Evolutionary conservation across 176 grass and related monocot species (phyloP), one percentile per base, ranked within the genome.

Genomic region (Carex myosuroides): DNA sequence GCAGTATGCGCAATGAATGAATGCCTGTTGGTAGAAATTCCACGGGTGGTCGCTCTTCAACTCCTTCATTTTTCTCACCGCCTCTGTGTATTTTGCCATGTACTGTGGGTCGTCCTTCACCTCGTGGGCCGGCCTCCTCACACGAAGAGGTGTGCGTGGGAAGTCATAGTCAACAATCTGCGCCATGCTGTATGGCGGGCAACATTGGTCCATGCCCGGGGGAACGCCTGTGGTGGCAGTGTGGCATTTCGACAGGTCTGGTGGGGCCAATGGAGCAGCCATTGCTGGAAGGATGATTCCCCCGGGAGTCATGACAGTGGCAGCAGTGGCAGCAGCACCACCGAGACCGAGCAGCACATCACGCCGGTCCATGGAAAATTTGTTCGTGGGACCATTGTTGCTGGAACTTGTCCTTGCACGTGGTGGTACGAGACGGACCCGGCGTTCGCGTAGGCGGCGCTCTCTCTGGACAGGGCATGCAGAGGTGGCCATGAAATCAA

Each of bases 1-100:
- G 85, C 94, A 96, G 85, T 93, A 96, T 12, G 89, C 89, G 79
- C 94, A 96, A 66, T 96, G 94, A 13, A 96, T 12, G 44, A 85
- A 85, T 4, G 91, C 91, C 64, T 88, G 87, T 84, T 93, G 91
- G 53, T 79, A 79, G 89, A 89, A 91, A 89, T 84, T 97, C 44
- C 64, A 89, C 3, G 94, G 89, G 83, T 96, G 74, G 12, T 7
- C 4, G 0, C 1, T 0, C 0, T 79, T 73, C 42, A 93, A 37
- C 20, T 73, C 85, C 87, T 86, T 91, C 93, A 92, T 92, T 69
- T 87, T 62, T 57, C 30, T 67, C 1, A 95, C 11, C 0, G 69
- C 90, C n/a, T 81, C 67, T 26, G 70, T 81, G 85, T 85, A 92
- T 85, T 91, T 92, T 39, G 70, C 88, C 83, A 90, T 81, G 89